Percentiles rank a stretch among this genome's conserved stretches.
phyloP scores from a whole-genome alignment of 805 yeast species.

The Pichia paraexigua region DNA sequence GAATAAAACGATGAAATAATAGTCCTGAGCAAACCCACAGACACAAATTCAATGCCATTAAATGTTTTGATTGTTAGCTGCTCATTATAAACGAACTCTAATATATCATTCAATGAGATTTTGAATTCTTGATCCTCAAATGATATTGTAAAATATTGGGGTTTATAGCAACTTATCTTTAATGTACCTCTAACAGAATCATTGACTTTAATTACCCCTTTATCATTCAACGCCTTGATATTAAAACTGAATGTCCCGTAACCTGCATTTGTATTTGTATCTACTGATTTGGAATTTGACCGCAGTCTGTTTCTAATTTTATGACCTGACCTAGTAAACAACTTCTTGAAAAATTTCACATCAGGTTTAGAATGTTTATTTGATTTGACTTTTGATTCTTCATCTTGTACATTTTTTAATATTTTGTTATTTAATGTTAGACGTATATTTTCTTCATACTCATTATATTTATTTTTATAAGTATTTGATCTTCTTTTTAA shows the following conservation, averaged over 20 bases:
- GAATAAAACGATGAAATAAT: not conserved
- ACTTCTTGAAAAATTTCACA: slow-evolving; percentile 22
- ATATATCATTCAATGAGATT: slow-evolving; percentile 61
- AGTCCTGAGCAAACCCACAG: slow-evolving; percentile 3
- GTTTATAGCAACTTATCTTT: slow-evolving; percentile 43
- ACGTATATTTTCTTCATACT: slow-evolving; percentile 29
- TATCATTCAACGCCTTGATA: slow-evolving; percentile 4
- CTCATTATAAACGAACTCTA: slow-evolving; percentile 68
- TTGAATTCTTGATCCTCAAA: slow-evolving; percentile 29
- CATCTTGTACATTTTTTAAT: not conserved
- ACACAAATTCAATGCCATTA: slow-evolving; percentile 40
- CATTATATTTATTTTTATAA: slow-evolving; percentile 36
- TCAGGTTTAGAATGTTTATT: slow-evolving; percentile 25
- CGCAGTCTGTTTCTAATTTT: not conserved
- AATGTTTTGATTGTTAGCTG: slow-evolving; percentile 47
- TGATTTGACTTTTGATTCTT: slow-evolving; percentile 22
- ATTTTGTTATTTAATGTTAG: not conserved
- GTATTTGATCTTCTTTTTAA: slow-evolving; percentile 38
- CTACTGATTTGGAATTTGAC: not conserved
- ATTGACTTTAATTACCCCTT: slow-evolving; percentile 4
- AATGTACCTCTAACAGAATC: not conserved
- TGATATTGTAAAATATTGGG: slow-evolving; percentile 64
- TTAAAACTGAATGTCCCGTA: not conserved
- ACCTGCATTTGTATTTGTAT: not conserved
- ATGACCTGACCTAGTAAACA: slow-evolving; percentile 30